Base-by-base conservation (phyloP, 352 stramenopile genomes). In the Pythium monospermum region DNA sequence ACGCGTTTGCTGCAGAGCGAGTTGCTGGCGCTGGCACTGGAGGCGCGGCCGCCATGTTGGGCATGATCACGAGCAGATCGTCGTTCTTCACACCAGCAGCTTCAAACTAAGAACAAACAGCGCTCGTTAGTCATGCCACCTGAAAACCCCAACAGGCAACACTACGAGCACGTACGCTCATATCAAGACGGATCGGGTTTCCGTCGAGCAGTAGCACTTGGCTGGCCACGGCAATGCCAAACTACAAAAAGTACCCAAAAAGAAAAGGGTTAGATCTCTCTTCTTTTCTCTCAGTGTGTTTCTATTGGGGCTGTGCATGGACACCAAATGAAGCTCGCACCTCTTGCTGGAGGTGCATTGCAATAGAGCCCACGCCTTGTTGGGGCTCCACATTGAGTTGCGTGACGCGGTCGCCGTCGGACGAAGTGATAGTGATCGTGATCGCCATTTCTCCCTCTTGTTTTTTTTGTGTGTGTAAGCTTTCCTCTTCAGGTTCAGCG, bases 151-250 rank as follows among this genome's bases (percentile, higher is more conserved):
- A n/a, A n/a, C n/a, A n/a, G n/a, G n/a, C n/a, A n/a, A n/a, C n/a
- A n/a, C n/a, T n/a, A n/a, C n/a, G n/a, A n/a, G n/a, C 19, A 59
- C 47, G 15, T 40, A 93, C 82, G 53, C 71, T 88, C 32, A 76
- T 45, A 8, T 81, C 67, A n/a, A 71, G 50, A 27, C 55, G 64
- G 23, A 91, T 22, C 4, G 76, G 73, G 13, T 67, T 73, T 15
- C 80, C 73, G 35, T 94, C 67, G 13, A 85, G 66, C 16, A 91
- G 60, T 3, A 92, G 64, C 48, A 86, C 62, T 60, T 91, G 79
- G 0, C 51, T 56, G 2, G 50, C 66, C 6, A 58, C 43, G 6
- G 80, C 67, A 41, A 91, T 85, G 8, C 74, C 68, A 61, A 91
- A 87, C 81, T 93, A 37, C 25, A 23, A 55, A n/a, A 50, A 22